Base-by-base conservation (phyloP, 768 basidiomycete genomes). In the Suillus cothurnatus region DNA sequence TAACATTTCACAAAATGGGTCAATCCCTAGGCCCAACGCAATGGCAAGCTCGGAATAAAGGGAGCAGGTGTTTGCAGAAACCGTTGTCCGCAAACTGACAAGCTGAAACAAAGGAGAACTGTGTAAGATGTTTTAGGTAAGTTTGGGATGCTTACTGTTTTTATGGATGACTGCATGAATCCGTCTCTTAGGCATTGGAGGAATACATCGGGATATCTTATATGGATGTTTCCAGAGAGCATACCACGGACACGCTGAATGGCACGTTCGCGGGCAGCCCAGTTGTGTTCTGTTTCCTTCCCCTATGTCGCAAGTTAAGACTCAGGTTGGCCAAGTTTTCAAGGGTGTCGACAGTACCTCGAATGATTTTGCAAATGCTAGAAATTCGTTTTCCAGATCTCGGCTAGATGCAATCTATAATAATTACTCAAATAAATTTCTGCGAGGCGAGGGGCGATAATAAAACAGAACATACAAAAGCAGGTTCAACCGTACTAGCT, bases 221-320 rank as follows among this genome's bases (percentile, higher is more conserved):
- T 74, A 74, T 93, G 88, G 3, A 91, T 91, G 45, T 92, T 93
- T 32, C 94, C 94, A 72, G 89, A 91, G 63, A 98, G 78, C 92
- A 97, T 94, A 21, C 95, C 93, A 52, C 95, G 86, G 9, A 98
- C 90, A 21, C 88, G 84, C 50, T 86, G 81, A 66, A 96, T 83
- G 12, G 91, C 84, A 69, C 84, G 85, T 67, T 99, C 97, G 65
- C 97, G 85, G 34, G 82, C 80, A 50, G 86, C 82, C 97, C 97
- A 99, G 70, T 99, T 99, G 68, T 96, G 93, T 74, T 99, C 97
- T 1, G 92, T 92, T 79, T 99, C 97, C 79, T 87, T 97, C n/a
- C 97, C 97, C 91, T 95, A 39, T 53, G n/a, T 52, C 61, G 19
- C 61, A 61, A 62, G 60, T 39, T 63, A 60, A 68, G 61, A 52